Evolutionary conservation across 2,329 filamentous ascomycete genomes (phyloP), one percentile per base, ranked within the genome.

Genomic region (Ramularia collo-cygni): DNA sequence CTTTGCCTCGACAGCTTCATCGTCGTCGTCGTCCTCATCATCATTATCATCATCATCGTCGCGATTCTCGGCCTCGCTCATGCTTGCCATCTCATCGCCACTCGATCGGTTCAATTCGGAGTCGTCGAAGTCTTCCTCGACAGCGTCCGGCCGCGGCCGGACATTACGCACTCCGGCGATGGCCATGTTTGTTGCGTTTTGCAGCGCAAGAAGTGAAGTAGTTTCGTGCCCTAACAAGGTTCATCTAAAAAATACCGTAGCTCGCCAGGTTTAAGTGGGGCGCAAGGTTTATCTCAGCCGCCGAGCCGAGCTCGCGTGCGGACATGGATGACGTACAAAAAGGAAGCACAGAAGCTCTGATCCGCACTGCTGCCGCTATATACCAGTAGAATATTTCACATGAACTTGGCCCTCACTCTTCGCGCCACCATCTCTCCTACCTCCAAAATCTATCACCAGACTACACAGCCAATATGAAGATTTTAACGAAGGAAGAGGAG

Each of bases 401-500:
- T n/a, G n/a, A n/a, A n/a, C n/a, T n/a, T n/a, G n/a, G n/a, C n/a
- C n/a, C n/a, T n/a, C n/a, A n/a, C n/a, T n/a, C n/a, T n/a, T n/a
- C n/a, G n/a, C n/a, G n/a, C n/a, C n/a, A n/a, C n/a, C n/a, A n/a
- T n/a, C n/a, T n/a, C n/a, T n/a, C n/a, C n/a, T n/a, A n/a, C n/a
- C n/a, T n/a, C n/a, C n/a, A n/a, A n/a, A n/a, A n/a, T n/a, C n/a
- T n/a, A n/a, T n/a, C n/a, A n/a, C n/a, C n/a, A n/a, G n/a, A n/a
- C n/a, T n/a, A 15, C 19, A 19, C 65, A 73, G 36, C 16, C 40
- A 56, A 35, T 48, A 98, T 96, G 92, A 96, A 95, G 82, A 73
- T 96, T 61, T 76, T 96, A 62, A 93, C 85, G 56, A 87, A 90
- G 64, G 87, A 95, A 77, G 86, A 95, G 70, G 89, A 95, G 69